phyloP scores from a whole-genome alignment of 768 basidiomycete species.

The Xerocomus potaroensis region DNA sequence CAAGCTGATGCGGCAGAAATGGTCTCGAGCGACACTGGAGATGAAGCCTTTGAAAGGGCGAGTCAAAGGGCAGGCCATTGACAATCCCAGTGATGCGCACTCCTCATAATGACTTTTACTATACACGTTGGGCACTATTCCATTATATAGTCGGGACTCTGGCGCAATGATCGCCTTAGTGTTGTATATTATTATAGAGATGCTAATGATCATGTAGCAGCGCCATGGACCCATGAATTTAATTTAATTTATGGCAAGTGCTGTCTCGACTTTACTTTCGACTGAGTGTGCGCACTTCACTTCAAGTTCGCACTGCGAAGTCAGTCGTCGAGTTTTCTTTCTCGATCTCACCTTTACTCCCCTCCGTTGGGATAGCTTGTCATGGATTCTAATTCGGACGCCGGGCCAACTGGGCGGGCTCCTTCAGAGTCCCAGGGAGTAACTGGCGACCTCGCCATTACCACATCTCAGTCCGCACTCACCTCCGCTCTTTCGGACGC shows the following conservation, averaged over 20 bases:
- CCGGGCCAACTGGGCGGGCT: slow-evolving; percentile 7
- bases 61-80: background rate
- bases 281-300: too few species aligned
- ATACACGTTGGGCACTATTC: slow-evolving; percentile 1
- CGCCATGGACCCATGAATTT: too few species aligned
- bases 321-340: background rate
- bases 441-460: slow-evolving; percentile 5
- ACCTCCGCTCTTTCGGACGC: slow-evolving; percentile 7
- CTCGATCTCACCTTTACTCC: background rate
- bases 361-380: slow-evolving; percentile 3
- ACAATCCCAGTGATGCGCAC: background rate
- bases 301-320: too few species aligned
- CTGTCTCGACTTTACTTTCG: too few species aligned
- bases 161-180: slow-evolving; percentile 3
- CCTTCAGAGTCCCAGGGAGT: slow-evolving; percentile 14
- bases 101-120: slow-evolving; percentile 3
- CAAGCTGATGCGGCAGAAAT: slow-evolving; percentile 23
- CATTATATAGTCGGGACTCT: slow-evolving; percentile 3
- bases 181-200: slow-evolving; percentile 15
- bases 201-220: slow-evolving; percentile 5
- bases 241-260: too few species aligned
- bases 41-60: slow-evolving; percentile 5
- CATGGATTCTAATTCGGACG: slow-evolving; percentile 20
- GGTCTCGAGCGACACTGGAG: slow-evolving; percentile 9
- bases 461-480: slow-evolving; percentile 5